phyloP scores from a whole-genome alignment of 306 rosid genomes.

The Prinsepia uniflora region DNA sequence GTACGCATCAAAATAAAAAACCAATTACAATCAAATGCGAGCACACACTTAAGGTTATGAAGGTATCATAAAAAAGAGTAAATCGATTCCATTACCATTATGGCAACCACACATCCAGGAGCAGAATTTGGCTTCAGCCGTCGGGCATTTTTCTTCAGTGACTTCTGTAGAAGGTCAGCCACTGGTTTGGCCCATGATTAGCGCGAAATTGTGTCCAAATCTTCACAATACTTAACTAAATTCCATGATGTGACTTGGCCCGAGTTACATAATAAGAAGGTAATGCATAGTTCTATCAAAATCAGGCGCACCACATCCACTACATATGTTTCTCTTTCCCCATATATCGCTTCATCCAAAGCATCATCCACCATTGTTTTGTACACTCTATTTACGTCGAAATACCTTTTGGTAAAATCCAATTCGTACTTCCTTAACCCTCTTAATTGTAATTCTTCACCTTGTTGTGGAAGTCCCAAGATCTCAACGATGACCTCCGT shows the following conservation, averaged over 20 bases:
- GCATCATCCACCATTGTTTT: background rate
- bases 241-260: background rate
- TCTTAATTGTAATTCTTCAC: background rate
- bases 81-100: background rate
- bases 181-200: constrained; percentile 12
- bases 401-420: background rate
- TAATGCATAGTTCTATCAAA: constrained; percentile 5
- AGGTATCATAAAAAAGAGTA: too few species aligned
- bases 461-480: constrained; percentile 8
- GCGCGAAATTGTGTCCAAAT: background rate
- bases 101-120: constrained; percentile 12
- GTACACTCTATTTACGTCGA: background rate
- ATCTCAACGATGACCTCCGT: background rate
- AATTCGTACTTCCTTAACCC: background rate
- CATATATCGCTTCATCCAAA: background rate
- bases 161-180: background rate
- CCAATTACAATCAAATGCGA: too few species aligned
- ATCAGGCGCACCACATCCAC: constrained; percentile 6
- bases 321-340: background rate
- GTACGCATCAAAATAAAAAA: background rate
- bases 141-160: background rate
- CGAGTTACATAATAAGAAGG: constrained; percentile 9
- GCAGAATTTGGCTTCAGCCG: background rate
- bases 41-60: background rate
- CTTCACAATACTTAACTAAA: constrained; percentile 4